Base-by-base conservation (phyloP, 2,329 filamentous ascomycete genomes). In the Sarocladium oryzae region DNA sequence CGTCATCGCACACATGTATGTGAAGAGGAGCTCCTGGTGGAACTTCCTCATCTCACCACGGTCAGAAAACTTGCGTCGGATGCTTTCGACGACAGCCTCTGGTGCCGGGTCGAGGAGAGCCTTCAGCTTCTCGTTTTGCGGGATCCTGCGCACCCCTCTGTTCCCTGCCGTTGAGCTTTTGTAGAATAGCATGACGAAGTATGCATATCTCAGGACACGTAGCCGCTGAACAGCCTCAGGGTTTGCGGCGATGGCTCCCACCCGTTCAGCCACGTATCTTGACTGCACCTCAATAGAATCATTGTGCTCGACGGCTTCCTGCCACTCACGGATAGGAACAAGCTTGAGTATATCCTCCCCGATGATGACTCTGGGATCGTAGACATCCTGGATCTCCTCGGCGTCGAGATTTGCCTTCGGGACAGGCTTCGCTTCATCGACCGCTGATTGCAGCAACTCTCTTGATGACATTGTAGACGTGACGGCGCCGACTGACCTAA, bases 251-350 rank as follows among this genome's bases (percentile, higher is more conserved):
- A 80, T 66, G 32, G 71, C 63, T 52, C 72, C 73, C 46, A 89
- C 71, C 36, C 86, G 81, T 51, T 72, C 69, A 1, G 85, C 82
- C 4, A 90, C 83, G 58, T 79, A 91, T 53, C 77, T 76, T 33
- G 82, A 86, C 37, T 66, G 69, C 30, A 83, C 69, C 41, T 76
- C 64, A 33, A 88, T 73, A 50, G 75, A 72, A 57, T 83, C 73
- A 28, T 77, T 75, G 21, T 77, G 75, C 58, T 77, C 77, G n/a
- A 78, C 74, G 45, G 78, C 76, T 53, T 89, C 81, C 56, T 86
- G 77, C 88, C 88, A 93, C 57, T 89, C 84, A 61, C 81, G 81
- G 53, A 91, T 77, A 10, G 83, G 80, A 7, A 93, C 74, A 11
- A 81, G 70, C 49, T 81, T 79, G 64, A 90, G 76, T 21, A 86